A percentile compares a stretch with the other conserved stretches of the same genome.
These are phyloP conservation scores for Epichloe brachyelytri DNA, from an alignment of 2,329 filamentous ascomycete genomes.

Conservation along the genomic window DNA sequence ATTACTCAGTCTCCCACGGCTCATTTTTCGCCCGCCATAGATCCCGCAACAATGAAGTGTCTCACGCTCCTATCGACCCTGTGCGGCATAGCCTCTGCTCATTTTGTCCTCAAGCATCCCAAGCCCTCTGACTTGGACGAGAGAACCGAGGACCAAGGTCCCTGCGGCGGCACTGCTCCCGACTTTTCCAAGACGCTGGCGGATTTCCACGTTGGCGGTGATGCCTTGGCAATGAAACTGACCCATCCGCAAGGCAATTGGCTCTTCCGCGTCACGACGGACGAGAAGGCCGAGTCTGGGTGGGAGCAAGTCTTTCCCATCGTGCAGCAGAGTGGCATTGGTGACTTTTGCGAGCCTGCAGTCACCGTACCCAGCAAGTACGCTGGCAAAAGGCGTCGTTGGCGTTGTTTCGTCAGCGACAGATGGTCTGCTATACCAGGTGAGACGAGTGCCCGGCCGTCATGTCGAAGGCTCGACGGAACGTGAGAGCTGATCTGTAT, in stretches of 20 bases:
- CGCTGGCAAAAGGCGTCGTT: constrained; percentile 41
- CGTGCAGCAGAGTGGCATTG: constrained; percentile 40
- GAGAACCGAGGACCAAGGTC: constrained; percentile 29
- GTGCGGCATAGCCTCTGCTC: constrained; percentile 30
- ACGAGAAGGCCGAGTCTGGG: constrained; percentile 30
- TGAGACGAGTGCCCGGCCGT: constrained; percentile 13
- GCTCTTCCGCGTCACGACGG: constrained; percentile 45
- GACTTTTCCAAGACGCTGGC: constrained; percentile 33
- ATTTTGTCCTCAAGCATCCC: constrained; percentile 41
- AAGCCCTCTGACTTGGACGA: constrained; percentile 33
- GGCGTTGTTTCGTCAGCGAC: constrained; percentile 36
- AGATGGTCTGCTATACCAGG: constrained; percentile 46
- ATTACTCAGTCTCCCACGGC: no score
- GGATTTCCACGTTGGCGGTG: constrained; percentile 45
- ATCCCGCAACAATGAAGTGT: constrained; percentile 6
- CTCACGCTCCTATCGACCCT: constrained; percentile 26
- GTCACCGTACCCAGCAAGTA: constrained; percentile 37
- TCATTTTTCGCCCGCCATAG: neutral
- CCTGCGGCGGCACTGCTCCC: constrained; percentile 42
- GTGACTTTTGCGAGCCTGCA: constrained; percentile 37
- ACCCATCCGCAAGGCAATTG: constrained; percentile 41
- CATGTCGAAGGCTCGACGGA: neutral
- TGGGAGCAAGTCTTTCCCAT: constrained; percentile 45
- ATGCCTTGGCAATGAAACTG: constrained; percentile 33
- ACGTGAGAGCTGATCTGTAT: neutral